Base-by-base conservation (phyloP, 805 yeast species). In the Ascoidea tarda region DNA sequence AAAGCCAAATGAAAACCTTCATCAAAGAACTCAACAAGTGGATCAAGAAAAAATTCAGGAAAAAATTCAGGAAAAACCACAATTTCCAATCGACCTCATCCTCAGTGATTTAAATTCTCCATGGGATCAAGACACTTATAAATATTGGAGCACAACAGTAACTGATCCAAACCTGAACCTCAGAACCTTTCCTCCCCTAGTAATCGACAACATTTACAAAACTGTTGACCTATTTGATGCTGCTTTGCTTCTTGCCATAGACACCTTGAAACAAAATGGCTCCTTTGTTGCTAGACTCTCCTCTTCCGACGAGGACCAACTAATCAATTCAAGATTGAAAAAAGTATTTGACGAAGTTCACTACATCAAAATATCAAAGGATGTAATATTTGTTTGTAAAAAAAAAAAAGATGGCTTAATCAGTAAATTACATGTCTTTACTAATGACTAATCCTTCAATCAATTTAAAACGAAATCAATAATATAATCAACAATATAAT, bases 251-350 rank as follows among this genome's bases (percentile, higher is more conserved):
- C 74, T 90, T 50, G 84, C 93, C 1, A 73, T 83, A 51, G 84
- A 81, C 55, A 66, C 85, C 14, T 67, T 93, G 32, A 79, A 72
- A 55, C 78, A 81, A 5, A 78, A 78, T 32, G 99, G 99, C 0
- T 61, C 70, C 6, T 77, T 87, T 61, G 83, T 88, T 12, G 84
- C 95, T 71, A 93, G 93, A 66, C 84, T 82, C 59, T 90, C 77
- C 65, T 77, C 90, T 0, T 21, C 28, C 28, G 3, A 21, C 28
- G 28, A 21, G 3, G 28, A 21, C 28, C 28, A 21, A 21, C 28
- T 21, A 21, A 21, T 21, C 28, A 21, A 21, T 21, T 21, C 28
- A 21, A 21, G 28, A 21, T 21, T 21, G 28, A 21, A 21, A 21
- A 21, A 21, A 21, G 28, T 21, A 21, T 21, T 21, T 21, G 28